phyloP scores from a whole-genome alignment of 345 rosid genomes.

The Aquilaria yunnanensis region DNA sequence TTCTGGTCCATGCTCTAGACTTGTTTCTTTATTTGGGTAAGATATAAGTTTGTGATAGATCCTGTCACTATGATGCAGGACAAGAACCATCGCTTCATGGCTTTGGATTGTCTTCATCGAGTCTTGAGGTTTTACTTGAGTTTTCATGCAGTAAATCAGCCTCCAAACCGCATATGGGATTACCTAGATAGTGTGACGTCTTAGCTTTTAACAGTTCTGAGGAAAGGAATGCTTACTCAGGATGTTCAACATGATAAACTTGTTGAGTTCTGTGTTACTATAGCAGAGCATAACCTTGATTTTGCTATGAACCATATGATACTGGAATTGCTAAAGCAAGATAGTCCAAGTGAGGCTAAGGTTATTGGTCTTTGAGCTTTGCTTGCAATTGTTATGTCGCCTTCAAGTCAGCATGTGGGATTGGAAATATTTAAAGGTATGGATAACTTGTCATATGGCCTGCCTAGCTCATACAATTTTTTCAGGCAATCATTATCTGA shows the following conservation, averaged over 20 bases:
- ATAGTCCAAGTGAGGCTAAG: conserved; percentile 92
- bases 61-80: conserved; percentile 50
- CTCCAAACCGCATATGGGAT: conserved; percentile 97
- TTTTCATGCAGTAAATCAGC: conserved; percentile 89
- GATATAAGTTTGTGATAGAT: neutral
- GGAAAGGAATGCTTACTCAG: conserved; percentile 93
- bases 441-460: conserved; percentile 12
- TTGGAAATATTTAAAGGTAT: conserved; percentile 89
- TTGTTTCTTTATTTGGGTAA: too few species aligned
- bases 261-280: conserved; percentile 94
- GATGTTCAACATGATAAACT: conserved; percentile 97
- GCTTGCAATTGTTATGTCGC: conserved; percentile 90
- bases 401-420: conserved; percentile 79
- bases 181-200: conserved; percentile 96
- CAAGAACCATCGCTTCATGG: conserved; percentile 96
- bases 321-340: conserved; percentile 90
- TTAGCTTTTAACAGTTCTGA: conserved; percentile 79
- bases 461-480: neutral
- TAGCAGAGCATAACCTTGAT: conserved; percentile 99
- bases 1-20: too few species aligned
- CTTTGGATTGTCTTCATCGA: conserved; percentile 95
- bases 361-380: conserved; percentile 96
- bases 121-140: conserved; percentile 93
- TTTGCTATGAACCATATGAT: conserved; percentile 98
- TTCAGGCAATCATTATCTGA: conserved; percentile 10